These are phyloP conservation scores for Thelonectria discophora DNA, from an alignment of 2,329 filamentous ascomycete species.

Conservation along the genomic window DNA sequence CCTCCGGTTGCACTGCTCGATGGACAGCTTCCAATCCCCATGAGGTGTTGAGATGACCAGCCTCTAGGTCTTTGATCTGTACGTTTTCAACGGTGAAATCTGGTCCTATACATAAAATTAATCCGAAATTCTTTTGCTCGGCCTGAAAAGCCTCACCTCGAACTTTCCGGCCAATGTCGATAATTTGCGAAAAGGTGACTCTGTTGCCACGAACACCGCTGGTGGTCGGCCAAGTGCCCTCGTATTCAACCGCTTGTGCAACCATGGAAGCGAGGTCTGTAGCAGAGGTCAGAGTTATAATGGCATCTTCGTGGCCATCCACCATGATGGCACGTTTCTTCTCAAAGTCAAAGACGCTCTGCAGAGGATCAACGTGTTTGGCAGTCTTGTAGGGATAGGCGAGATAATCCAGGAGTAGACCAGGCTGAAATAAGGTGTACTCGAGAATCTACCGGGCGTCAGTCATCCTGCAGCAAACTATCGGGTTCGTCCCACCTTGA, in stretches of 20 bases:
- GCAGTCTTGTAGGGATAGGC: slow-evolving; percentile 57
- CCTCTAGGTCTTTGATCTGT: slow-evolving; percentile 27
- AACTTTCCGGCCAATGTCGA: slow-evolving; percentile 50
- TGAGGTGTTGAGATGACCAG: slow-evolving; percentile 37
- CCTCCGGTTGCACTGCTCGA: background rate
- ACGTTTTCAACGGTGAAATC: slow-evolving; percentile 26
- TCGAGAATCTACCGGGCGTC: slow-evolving; percentile 54
- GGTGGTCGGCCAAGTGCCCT: slow-evolving; percentile 51
- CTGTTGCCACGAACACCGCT: slow-evolving; percentile 53
- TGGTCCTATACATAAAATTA: slow-evolving; percentile 9
- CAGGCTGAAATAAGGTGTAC: slow-evolving; percentile 64
- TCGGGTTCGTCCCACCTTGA: too few relatives aligned
- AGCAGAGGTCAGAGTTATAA: slow-evolving; percentile 54
- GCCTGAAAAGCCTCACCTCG: slow-evolving; percentile 45
- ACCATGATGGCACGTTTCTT: slow-evolving; percentile 52
- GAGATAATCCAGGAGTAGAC: slow-evolving; percentile 63
- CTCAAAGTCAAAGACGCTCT: slow-evolving; percentile 50
- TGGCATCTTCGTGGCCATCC: slow-evolving; percentile 50
- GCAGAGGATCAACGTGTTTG: slow-evolving; percentile 51
- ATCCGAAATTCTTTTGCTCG: background rate
- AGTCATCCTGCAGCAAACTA: too few relatives aligned
- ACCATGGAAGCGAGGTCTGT: slow-evolving; percentile 53
- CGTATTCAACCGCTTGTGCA: slow-evolving; percentile 52
- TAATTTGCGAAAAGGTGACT: slow-evolving; percentile 46
- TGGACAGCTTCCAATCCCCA: slow-evolving; percentile 2